A percentile compares a stretch with the other conserved stretches of the same genome.
phyloP scores from a whole-genome alignment of 306 rosid genomes.

The Corylus americana region DNA sequence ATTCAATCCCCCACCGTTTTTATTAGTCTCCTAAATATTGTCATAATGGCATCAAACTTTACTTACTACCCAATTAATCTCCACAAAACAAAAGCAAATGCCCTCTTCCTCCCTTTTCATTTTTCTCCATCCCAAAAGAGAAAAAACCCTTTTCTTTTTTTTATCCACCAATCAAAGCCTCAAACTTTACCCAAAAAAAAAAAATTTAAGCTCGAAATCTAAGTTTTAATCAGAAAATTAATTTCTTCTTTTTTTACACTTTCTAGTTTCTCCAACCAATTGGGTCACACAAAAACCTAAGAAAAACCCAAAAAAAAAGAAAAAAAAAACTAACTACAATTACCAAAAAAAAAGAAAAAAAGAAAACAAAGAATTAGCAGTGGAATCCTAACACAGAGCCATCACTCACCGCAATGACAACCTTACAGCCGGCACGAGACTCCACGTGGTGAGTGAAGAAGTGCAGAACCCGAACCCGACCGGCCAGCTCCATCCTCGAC shows the following conservation, averaged over 20 bases:
- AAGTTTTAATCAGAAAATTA: neutral
- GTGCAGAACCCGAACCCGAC: slow-evolving; percentile 75
- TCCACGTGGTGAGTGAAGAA: slow-evolving; percentile 74
- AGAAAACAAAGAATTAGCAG: slow-evolving; percentile 43
- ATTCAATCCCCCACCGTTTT: no score
- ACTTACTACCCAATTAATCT: slow-evolving; percentile 25
- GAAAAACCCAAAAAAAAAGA: neutral
- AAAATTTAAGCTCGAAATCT: no score
- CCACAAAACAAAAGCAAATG: no score
- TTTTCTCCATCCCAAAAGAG: no score
- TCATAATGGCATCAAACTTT: slow-evolving; percentile 20
- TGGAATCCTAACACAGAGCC: slow-evolving; percentile 87
- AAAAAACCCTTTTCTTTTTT: no score
- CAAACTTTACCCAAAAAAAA: no score
- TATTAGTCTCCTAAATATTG: neutral
- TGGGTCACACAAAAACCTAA: neutral
- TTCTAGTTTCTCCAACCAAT: neutral
- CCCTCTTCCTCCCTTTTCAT: no score
- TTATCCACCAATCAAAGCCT: no score
- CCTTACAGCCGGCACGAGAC: slow-evolving; percentile 58
- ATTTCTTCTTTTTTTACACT: neutral
- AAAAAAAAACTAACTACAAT: neutral
- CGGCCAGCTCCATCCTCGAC: slow-evolving; percentile 64
- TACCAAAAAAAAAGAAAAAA: neutral
- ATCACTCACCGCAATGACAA: slow-evolving; percentile 55